Evolutionary conservation across 2,329 filamentous ascomycete genomes (phyloP), one percentile per base, ranked within the genome.

Genomic region (Acrocalymma vagum): DNA sequence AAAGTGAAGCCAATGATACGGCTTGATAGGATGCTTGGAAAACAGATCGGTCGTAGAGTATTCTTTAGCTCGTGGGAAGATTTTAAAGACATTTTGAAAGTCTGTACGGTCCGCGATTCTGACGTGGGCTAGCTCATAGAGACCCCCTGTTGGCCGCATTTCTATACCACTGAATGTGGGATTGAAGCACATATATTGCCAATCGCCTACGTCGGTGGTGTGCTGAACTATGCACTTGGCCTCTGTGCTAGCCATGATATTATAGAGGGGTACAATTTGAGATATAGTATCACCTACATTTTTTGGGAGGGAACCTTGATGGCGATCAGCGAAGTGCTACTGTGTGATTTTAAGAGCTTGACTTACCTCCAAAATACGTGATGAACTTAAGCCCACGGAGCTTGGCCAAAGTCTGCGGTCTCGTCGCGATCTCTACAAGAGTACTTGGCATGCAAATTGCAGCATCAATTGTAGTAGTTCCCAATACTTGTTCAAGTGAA

Each of bases 1-100:
- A 41, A 58, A 54, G 29, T 54, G 46, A 25, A 48, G 63, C 58
- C 59, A 64, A 31, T 60, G 58, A 26, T 60, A 16, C n/a, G 49
- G 45, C 38, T 60, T 62, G 8, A 47, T 55, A 6, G 55, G 53
- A 21, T 62, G 58, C 29, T 47, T 53, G 2, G 55, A 57, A 24
- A 56, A 63, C 1, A 62, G 41, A 25, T 62, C 57, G 6, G 45
- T 41, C 52, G 50, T 60, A 3, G 55, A 49, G 18, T 45, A 55
- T 34, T 62, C 60, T 4, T 46, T 24, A 9, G 57, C 15, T 3
- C 44, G 24, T 20, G 53, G 53, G 16, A 45, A 54, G 2, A 43
- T 26, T 20, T 54, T 55, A 40, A 62, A 62, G 9, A 55, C 38
- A 4, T 49, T 56, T 34, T 62, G 54, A 27, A 53, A 44, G 1